Base-by-base conservation (phyloP, 1,284 basidiomycete species). In the Sporisorium exsertum region DNA sequence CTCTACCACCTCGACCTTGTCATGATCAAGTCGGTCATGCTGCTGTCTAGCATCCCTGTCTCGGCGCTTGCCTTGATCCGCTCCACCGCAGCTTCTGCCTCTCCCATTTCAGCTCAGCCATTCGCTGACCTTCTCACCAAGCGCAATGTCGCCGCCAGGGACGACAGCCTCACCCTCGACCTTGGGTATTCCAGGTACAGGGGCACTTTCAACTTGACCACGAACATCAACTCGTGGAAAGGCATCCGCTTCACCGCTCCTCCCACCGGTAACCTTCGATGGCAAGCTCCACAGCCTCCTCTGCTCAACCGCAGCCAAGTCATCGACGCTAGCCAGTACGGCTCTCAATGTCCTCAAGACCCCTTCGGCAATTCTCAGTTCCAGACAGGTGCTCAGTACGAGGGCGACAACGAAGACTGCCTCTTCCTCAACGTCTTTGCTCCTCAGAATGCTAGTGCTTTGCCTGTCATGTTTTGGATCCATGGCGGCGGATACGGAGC, bases 391-490 rank as follows among this genome's bases (percentile, higher is more conserved):
- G 37, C 43, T 5, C 35, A 56, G 55, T 55, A 58, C 18, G n/a
- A 49, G 22, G 53, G 49, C 20, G 54, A 37, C 29, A 20, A 58
- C 16, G 76, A 78, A 29, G 76, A 78, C 50, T 78, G 76, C 33
- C 62, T 78, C 40, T 71, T 64, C 54, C 52, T 78, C 57, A 78
- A 78, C 57, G 66, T 79, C 58, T 73, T 54, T n/a, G 57, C 61
- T 12, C 77, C 77, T 18, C n/a, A 58, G 33, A 62, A 63, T 32
- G 62, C 71, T 9, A 57, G 20, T 37, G 40, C 47, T 12, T 53
- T 79, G 24, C 77, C 77, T 15, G 77, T 77, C 56, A 53, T 69
- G 59, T 35, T 72, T 40, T 72, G 64, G 64, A 64, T 64, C 35
- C 67, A 70, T 47, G 66, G 69, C 12, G 70, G 64, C 27, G 70